These are phyloP conservation scores for Citrus medica DNA, from an alignment of 345 rosid species.

Conservation along the genomic window DNA sequence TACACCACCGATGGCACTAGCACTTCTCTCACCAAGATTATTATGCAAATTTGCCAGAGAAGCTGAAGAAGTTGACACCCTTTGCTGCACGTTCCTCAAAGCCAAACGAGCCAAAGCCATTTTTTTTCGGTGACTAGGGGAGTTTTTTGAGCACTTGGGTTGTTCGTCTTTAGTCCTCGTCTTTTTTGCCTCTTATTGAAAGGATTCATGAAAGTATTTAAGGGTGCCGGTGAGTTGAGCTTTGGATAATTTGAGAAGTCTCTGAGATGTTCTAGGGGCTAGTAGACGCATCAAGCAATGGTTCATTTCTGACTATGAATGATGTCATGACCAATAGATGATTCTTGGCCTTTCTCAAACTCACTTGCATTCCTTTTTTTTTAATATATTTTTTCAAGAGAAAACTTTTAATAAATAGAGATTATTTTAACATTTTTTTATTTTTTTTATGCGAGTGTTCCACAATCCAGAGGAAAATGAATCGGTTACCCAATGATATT, in stretches of 20 bases:
- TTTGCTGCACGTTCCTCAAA: conserved; percentile 47
- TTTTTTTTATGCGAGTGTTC: not conserved
- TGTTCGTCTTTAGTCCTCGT: not conserved
- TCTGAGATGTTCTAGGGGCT: conserved; percentile 41
- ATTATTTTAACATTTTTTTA: not conserved
- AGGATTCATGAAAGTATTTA: not conserved
- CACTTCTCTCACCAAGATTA: not conserved
- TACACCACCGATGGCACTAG: conserved; percentile 6
- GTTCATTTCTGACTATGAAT: not conserved
- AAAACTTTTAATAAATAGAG: not conserved
- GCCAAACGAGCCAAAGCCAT: conserved; percentile 73
- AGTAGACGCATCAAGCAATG: not conserved
- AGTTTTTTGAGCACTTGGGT: not conserved
- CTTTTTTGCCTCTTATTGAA: not conserved
- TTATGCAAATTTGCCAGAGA: not conserved
- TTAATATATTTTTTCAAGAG: too few relatives aligned
- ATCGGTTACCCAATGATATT: not conserved
- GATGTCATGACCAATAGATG: not conserved
- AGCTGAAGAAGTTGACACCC: conserved; percentile 27
- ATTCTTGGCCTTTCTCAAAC: conserved; percentile 24
- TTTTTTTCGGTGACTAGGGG: not conserved
- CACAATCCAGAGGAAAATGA: not conserved
- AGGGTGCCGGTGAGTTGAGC: not conserved
- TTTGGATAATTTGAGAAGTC: conserved; percentile 37
- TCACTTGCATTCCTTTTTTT: too few relatives aligned